phyloP scores from a whole-genome alignment of 108 stramenopile genomes.

The Aurantiochytrium sp. region DNA sequence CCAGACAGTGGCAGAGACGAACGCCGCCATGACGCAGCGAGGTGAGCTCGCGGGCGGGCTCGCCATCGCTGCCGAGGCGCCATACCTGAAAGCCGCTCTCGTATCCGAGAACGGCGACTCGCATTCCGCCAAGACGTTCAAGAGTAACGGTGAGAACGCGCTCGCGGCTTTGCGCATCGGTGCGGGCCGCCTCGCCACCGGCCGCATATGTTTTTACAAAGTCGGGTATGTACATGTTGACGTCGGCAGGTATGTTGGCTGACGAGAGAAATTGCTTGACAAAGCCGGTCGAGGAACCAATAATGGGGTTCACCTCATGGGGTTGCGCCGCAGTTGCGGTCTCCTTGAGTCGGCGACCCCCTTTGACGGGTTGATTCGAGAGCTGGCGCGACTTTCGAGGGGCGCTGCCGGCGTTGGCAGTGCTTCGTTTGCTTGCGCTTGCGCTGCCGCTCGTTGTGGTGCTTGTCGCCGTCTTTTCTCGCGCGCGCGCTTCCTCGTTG shows the following conservation, averaged over 20 bases:
- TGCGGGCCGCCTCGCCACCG: neutral
- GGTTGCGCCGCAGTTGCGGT: neutral
- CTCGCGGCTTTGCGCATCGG: neutral
- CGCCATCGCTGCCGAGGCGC: neutral
- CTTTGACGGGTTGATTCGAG: neutral
- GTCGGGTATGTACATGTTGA: neutral
- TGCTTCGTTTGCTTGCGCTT: no score
- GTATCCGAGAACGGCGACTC: neutral
- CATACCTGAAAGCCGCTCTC: neutral
- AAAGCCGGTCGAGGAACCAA: neutral
- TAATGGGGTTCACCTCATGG: neutral
- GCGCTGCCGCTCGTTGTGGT: no score
- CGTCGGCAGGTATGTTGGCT: neutral
- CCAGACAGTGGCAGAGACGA: neutral
- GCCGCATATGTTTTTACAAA: slow-evolving; percentile 2
- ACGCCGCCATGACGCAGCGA: neutral
- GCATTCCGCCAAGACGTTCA: neutral
- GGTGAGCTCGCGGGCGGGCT: neutral
- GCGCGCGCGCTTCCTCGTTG: no score
- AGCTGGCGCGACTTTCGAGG: neutral
- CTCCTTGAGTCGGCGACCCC: neutral
- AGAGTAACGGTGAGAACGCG: neutral
- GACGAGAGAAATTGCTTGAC: neutral
- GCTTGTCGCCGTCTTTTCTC: no score
- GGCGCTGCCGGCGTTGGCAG: neutral